Evolutionary conservation across 108 stramenopile genomes (phyloP), one percentile per base, ranked within the genome.

Genomic region (Skeletonema marinoi): DNA sequence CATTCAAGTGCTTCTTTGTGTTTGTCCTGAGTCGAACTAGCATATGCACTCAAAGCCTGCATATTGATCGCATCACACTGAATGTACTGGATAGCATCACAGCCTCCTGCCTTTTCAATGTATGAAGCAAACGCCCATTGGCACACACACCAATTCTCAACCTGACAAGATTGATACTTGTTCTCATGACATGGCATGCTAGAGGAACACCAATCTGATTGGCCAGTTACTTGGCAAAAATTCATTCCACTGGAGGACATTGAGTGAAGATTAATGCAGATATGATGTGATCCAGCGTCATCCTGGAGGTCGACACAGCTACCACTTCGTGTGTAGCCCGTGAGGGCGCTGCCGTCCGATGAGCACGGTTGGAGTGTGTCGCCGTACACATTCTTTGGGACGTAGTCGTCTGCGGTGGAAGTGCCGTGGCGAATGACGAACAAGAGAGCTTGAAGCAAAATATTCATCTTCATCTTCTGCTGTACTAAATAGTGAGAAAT

Each of bases 271-370:
- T 84, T 48, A n/a, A 83, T 83, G 60, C 82, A 83, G 17, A 83
- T 79, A 68, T 83, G 82, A 51, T 83, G 82, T 30, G 71, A 73
- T 32, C 82, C 82, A 10, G 36, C 25, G 56, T 83, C 82, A 41
- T 69, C 82, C 17, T 65, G 6, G 21, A 56, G 68, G 32, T 88
- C 86, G 41, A 85, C 71, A 69, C 89, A 90, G 41, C 74, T 64
- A 3, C 89, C 89, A 4, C 48, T 65, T 29, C 89, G 87, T 4
- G 77, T 82, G 65, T 73, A 90, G 42, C 89, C 89, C 1, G 87
- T 90, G 21, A 71, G 66, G 8, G 89, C 89, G 84, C 81, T 86
- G 1, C 86, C 85, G 31, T 66, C 51, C 25, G 46, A 36, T 11
- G 78, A 79, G 65, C 88, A 89, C 4, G 68, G 36, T 54, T 85